Conservation (phyloP, 768 basidiomycete genomes). For the Rubroboletus pulcherrimus region DNA sequence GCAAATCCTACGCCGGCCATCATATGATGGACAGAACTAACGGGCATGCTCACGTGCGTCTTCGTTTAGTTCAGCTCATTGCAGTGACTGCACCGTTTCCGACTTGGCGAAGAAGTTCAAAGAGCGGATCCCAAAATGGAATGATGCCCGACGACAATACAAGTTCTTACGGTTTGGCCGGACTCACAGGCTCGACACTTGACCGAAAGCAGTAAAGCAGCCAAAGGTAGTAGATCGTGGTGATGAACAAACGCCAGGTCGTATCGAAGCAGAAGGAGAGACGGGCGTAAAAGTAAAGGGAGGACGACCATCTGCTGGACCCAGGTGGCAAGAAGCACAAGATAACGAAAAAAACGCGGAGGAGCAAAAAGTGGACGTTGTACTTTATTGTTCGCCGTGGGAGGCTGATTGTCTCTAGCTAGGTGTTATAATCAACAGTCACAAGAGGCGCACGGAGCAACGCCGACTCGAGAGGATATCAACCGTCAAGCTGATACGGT, state of each 20-base stretch:
- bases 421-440: constrained; percentile 20
- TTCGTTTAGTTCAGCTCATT: too few relatives aligned
- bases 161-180: too few relatives aligned
- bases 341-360: constrained; percentile 33
- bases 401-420: constrained; percentile 24
- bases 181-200: too few relatives aligned
- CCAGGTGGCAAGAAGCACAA: background rate
- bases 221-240: constrained; percentile 25
- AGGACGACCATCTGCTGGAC: constrained; percentile 3
- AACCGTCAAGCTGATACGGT: constrained; percentile 53
- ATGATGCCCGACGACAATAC: too few relatives aligned
- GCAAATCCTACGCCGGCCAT: too few relatives aligned
- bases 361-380: constrained; percentile 21
- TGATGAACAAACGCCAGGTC: constrained; percentile 3
- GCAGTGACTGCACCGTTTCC: too few relatives aligned
- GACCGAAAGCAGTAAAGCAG: constrained; percentile 27
- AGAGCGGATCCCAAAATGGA: too few relatives aligned
- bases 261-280: constrained; percentile 17
- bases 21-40: too few relatives aligned
- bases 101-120: too few relatives aligned
- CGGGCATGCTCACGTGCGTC: too few relatives aligned
- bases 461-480: constrained; percentile 63
- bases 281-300: constrained; percentile 18
- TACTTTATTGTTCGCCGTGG: background rate
- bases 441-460: constrained; percentile 43